Evolutionary conservation across 768 basidiomycete genomes (phyloP).

Genomic region (Daedaleopsis sinensis): DNA sequence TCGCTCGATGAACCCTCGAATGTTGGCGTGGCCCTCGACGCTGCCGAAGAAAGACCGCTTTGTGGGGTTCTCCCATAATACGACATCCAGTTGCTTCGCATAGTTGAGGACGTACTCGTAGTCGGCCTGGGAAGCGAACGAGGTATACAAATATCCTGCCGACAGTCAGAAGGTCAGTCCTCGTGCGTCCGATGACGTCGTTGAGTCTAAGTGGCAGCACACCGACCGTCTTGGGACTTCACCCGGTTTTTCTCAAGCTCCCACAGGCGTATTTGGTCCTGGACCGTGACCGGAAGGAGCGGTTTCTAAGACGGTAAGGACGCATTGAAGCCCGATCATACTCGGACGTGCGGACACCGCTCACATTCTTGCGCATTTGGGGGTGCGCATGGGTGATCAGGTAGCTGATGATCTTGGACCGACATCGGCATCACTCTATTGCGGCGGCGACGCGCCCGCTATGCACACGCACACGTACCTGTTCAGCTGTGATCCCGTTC

Average conservation of each 20-base stretch:
- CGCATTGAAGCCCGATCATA: not conserved
- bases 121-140: conserved; percentile 84
- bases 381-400: conserved; percentile 94
- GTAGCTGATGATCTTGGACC: conserved; percentile 87
- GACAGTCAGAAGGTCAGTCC: conserved; percentile 21
- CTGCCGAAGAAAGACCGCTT: conserved; percentile 85
- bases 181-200: conserved; percentile 18
- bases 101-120: conserved; percentile 88
- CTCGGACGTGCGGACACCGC: conserved; percentile 24
- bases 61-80: conserved; percentile 78
- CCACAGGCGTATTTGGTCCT: conserved; percentile 98
- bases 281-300: conserved; percentile 93
- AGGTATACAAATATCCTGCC: conserved; percentile 85
- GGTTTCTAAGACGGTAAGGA: conserved; percentile 63
- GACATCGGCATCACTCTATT: conserved; percentile 9
- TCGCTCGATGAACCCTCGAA: conserved; percentile 80
- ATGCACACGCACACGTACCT: conserved; percentile 51
- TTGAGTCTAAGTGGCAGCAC: conserved; percentile 19
- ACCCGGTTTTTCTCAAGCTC: conserved; percentile 94
- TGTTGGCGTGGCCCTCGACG: conserved; percentile 75
- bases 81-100: conserved; percentile 78
- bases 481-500: conserved; percentile 96
- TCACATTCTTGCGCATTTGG: conserved; percentile 94
- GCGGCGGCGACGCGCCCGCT: conserved; percentile 1
- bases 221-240: conserved; percentile 81